Conservation (phyloP, 2,329 filamentous ascomycete species). For the Claviceps arundinis region DNA sequence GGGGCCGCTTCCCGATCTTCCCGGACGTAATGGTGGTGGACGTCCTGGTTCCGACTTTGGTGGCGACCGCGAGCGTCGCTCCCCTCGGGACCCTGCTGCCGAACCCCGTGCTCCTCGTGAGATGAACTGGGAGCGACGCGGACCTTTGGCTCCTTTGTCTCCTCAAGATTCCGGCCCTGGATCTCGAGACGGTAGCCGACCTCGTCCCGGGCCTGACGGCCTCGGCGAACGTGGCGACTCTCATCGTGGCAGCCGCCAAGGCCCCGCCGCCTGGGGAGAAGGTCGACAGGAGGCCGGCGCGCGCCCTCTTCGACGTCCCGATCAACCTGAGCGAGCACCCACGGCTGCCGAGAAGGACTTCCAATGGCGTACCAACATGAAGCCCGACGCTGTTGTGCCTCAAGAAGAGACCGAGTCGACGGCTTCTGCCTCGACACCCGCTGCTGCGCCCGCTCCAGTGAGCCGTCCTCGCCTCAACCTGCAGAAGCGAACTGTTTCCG, state of each 20-base stretch:
- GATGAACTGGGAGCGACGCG: slow-evolving; percentile 87
- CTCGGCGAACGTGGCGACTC: slow-evolving; percentile 47
- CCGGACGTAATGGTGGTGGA: slow-evolving; percentile 30
- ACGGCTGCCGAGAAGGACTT: slow-evolving; percentile 88
- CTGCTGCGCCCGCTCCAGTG: slow-evolving; percentile 32
- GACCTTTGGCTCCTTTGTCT: slow-evolving; percentile 65
- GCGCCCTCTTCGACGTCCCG: slow-evolving; percentile 64
- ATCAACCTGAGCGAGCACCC: slow-evolving; percentile 53
- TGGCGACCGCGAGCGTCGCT: slow-evolving; percentile 38
- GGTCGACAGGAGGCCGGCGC: slow-evolving; percentile 57
- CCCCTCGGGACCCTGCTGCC: slow-evolving; percentile 46
- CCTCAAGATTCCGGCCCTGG: slow-evolving; percentile 34
- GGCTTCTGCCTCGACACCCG: slow-evolving; percentile 34
- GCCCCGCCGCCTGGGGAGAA: slow-evolving; percentile 66
- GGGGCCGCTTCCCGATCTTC: slow-evolving; percentile 69
- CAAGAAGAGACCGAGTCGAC: slow-evolving; percentile 59
- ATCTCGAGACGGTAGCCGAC: slow-evolving; percentile 42
- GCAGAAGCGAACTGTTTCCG: slow-evolving; percentile 79
- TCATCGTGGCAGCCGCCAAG: slow-evolving; percentile 48
- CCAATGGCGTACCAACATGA: slow-evolving; percentile 87
- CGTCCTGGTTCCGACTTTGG: slow-evolving; percentile 38
- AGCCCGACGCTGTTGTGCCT: slow-evolving; percentile 60
- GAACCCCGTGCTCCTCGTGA: slow-evolving; percentile 55
- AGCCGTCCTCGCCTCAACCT: slow-evolving; percentile 77
- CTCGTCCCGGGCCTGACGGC: slow-evolving; percentile 30